Base-by-base conservation (phyloP, 805 yeast species). In the Saccharomycopsis capsularis region DNA sequence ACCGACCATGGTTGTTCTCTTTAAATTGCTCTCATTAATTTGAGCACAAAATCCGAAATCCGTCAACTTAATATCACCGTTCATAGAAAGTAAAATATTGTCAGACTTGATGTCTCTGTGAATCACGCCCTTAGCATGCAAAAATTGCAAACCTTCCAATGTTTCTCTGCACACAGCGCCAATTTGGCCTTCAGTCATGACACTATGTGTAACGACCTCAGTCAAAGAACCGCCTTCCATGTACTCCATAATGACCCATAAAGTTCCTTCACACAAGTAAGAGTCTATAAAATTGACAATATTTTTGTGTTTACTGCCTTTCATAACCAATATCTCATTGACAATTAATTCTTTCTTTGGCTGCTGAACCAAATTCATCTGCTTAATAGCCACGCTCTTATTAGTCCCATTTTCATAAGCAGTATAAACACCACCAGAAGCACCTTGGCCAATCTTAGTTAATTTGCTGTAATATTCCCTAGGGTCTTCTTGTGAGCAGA, bases 181-280 rank as follows among this genome's bases (percentile, higher is more conserved):
- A 56, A 95, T 93, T 67, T 95, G 99, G 45, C 80, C 77, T 65
- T 93, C 99, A 16, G 77, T 75, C 57, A 93, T 68, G 40, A 60
- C 81, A 63, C 90, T 90, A 66, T 89, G 86, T 49, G 89, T 96
- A 60, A 95, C 90, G 37, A 95, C 86, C 68, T 93, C 99, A 0
- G 98, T 93, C 57, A 93, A 70, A 3, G 96, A 85, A 1, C 99
- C 99, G 47, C 99, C 99, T 68, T 95, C 97, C 99, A 93, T 93
- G 64, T 81, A 95, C 66, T 93, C 99, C 99, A 93, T 93, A 19
- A 93, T 81, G 7, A 93, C 98, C 99, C 99, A 93, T 48, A 93
- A 71, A 57, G 84, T 89, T 40, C 85, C 86, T 51, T 78, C 80
- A 49, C 85, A 68, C 46, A 85, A 63, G 63, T 81, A 93, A 0